Evolutionary conservation across 257 asterid genomes (phyloP), one percentile per base, ranked within the genome.

Genomic region (Lycium barbarum): DNA sequence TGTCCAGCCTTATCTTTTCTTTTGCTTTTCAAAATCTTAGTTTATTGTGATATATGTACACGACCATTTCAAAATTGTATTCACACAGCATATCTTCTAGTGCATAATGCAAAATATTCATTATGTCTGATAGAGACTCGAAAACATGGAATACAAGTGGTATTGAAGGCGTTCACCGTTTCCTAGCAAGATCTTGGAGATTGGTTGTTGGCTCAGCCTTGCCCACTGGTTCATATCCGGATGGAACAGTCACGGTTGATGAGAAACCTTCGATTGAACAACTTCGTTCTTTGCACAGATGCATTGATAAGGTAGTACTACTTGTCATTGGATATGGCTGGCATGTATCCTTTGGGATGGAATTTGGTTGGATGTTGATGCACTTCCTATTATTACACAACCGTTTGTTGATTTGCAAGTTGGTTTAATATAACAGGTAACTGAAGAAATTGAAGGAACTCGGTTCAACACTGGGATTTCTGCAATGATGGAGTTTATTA

Each of bases 61-160:
- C 18, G 10, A 73, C 35, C 43, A 47, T 20, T 7, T 73, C 59
- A 47, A 47, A 73, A 38, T 76, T 49, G 81, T 74, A 74, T 74
- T 7, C 15, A 4, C 43, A 26, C 22, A 3, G 47, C 20, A 51
- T 51, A 13, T 26, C 63, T 49, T 76, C 45, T 76, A 76, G 45
- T 51, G 63, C 63, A 0, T 83, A 51, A 45, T 36, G 51, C 26
- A 49, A 20, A 53, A 4, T 59, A 71, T 71, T 84, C 70, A 4
- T 83, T 45, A 10, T 84, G 13, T 88, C 80, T 82, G 79, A 79
- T 87, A 96, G 99, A 90, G 99, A 95, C 92, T 93, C 98, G 17
- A 96, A 96, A 90, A 93, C 97, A 58, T 96, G 99, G 99, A 96
- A 95, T 88, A 93, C 97, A 36, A 95, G 97, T 90, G 98, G 99